A percentile compares a stretch with the other conserved stretches of the same genome.
Evolutionary conservation across 23 red algal genomes (phyloP).

Genomic region (Porphyridium purpureum): DNA sequence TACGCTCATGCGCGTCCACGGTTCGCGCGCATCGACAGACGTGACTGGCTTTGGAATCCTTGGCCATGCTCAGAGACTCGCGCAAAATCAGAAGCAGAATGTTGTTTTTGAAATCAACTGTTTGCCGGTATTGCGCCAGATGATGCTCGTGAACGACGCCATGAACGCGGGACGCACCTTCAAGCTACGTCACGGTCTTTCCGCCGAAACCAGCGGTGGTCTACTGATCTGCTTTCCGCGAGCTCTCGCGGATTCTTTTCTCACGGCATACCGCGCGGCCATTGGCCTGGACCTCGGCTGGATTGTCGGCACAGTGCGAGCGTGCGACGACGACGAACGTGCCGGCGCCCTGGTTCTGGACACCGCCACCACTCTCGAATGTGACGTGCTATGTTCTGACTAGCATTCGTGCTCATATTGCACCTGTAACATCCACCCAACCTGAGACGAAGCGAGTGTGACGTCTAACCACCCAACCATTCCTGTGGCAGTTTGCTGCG

Average conservation of each 20-base stretch:
- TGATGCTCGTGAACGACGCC: conserved; percentile 3
- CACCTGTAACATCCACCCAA: no score
- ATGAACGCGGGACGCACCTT: conserved; percentile 8
- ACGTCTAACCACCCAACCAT: no score
- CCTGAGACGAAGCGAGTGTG: no score
- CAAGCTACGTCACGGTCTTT: conserved; percentile 8
- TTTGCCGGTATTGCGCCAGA: conserved; percentile 11
- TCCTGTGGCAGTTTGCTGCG: no score
- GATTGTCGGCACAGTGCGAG: no score
- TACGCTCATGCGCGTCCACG: conserved; percentile 2
- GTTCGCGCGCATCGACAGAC: conserved; percentile 28
- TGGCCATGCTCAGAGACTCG: conserved; percentile 21
- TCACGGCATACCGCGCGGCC: no score
- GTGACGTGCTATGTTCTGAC: no score
- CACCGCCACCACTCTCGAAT: no score
- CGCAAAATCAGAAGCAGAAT: conserved; percentile 6
- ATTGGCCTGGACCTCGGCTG: no score
- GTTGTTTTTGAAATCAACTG: conserved; percentile 10
- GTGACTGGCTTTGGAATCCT: conserved; percentile 35
- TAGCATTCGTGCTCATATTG: no score
- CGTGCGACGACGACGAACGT: background rate
- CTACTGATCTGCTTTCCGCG: conserved; percentile 17
- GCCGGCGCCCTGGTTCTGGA: background rate
- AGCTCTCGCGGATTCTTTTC: no score
- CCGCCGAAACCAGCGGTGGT: conserved; percentile 34